Base-by-base conservation (phyloP, 108 stramenopile species). In the Chaetoceros tenuissimus region DNA sequence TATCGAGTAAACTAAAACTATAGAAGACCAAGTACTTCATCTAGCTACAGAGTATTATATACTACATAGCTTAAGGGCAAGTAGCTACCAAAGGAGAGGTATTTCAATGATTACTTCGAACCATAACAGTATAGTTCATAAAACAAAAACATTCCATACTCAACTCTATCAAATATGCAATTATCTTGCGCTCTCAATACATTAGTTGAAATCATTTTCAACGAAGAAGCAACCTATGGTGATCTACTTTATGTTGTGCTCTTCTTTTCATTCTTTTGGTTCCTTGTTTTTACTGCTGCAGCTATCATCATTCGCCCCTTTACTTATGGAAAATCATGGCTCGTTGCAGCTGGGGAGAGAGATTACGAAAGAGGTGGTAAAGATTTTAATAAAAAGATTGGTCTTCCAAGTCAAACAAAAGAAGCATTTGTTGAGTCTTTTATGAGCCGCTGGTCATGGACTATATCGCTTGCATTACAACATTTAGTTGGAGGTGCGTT, bases 321-420 rank as follows among this genome's bases (percentile, higher is more conserved):
- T 3, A 48, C 65, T 44, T 51, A 60, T 30, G 53, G 60, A 7
- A 64, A 60, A 24, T 31, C 58, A 24, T 70, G 69, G 69, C 58
- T 70, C 43, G 44, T 60, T n/a, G 64, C 57, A 21, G 69, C 69
- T 5, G 28, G 63, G 0, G 50, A 59, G 22, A 51, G 63, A 24
- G 64, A 70, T 24, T 70, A 70, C 34, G 64, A 70, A 0, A 48
- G 62, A 8, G 68, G 60, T 17, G 68, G 68, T 16, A 18, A 28
- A 19, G 23, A 53, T 16, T 51, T 69, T 48, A 53, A 52, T 20
- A n/a, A 58, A 21, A 53, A 60, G 24, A 40, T 69, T 20, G 53
- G 62, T 31, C 55, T 60, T 43, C 24, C 29, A 17, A 61, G n/a
- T n/a, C n/a, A 60, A 58, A 63, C 62, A 23, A 63, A 49, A 46